Base-by-base conservation (phyloP, 176 grass and related monocot genomes). In the Tillandsia leiboldiana region DNA sequence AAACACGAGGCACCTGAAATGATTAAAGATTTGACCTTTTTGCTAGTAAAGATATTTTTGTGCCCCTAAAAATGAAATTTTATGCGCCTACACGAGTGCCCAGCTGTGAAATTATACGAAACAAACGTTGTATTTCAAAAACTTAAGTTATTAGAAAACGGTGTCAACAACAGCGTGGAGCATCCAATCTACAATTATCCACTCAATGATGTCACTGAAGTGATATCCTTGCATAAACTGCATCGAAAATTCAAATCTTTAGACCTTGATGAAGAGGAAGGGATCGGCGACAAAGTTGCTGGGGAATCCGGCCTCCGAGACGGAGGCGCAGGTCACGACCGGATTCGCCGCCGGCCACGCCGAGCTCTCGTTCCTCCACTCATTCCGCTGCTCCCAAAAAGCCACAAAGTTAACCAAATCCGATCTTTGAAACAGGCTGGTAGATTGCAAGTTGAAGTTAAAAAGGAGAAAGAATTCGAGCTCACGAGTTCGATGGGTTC, bases 241-340 rank as follows among this genome's bases (percentile, higher is more conserved):
- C 6, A 5, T 42, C 33, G 33, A 42, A 42, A 42, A 42, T 42
- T 42, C 33, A 42, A 42, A 42, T 42, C 33, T 42, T 42, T 42
- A 42, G 5, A 97, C 93, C 93, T 92, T 88, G 49, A 90, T 58
- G 63, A 90, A 92, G 54, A 97, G 81, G 80, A 97, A 97, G 1
- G 93, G 93, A 69, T 86, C 91, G 12, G 86, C 86, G 52, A 97
- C 89, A 49, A 97, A 97, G 54, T 83, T 97, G 84, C 89, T 87
- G 22, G 84, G 79, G 48, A 78, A 82, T 10, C 84, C 89, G 18
- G 73, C 67, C 22, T 79, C 71, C 62, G 24, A 79, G 33, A 89
- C 74, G 12, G 85, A 83, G 23, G 79, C 82, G 68, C 93, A 92
- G 24, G 89, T 97, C 52, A 92, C 71, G 23, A 70, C 84, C 10